Evolutionary conservation across 345 rosid genomes (phyloP), one percentile per base, ranked within the genome.

Genomic region (Eucalyptus sideroxylon): DNA sequence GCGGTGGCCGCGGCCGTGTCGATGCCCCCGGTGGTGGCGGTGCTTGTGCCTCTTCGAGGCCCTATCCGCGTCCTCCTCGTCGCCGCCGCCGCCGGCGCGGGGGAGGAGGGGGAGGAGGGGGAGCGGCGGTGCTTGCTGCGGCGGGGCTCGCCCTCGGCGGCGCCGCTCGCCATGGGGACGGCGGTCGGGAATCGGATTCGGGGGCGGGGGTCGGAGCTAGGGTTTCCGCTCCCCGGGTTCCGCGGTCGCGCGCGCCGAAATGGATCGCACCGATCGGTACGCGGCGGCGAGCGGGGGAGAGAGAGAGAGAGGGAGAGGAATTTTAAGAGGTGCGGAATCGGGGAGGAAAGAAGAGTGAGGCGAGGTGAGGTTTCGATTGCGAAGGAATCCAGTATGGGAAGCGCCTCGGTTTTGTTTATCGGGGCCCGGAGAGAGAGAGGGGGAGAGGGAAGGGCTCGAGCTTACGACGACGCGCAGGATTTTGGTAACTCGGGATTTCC

Each of bases 101-200:
- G 19, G 21, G 77, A n/a, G 77, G 77, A 5, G 17, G 94, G 90
- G 86, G 94, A 31, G 77, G 91, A 40, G 83, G 90, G 51, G 26
- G 94, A 94, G 49, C 96, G 97, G 82, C 92, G 95, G 92, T 96
- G 97, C 94, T 96, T 97, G 89, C 96, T 97, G 89, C 95, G 95
- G 89, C 91, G 95, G 87, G 96, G 93, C 69, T 96, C 99, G 82
- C 88, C 88, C 69, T 87, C 53, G 34, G 86, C 92, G 86, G 88
- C 90, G 60, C 92, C 97, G 89, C 93, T 94, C 62, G 94, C 93
- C 96, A 95, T 95, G 26, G 86, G 89, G 67, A 7, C 59, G 86
- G 80, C 6, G 45, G 42, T 69, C 42, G 91, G 69, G 88, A 51
- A 49, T 86, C 87, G 53, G 16, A 26, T 60, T 34, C 23, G 10